Conservation (phyloP, 257 asterid species). For the Solanum clarkiae region DNA sequence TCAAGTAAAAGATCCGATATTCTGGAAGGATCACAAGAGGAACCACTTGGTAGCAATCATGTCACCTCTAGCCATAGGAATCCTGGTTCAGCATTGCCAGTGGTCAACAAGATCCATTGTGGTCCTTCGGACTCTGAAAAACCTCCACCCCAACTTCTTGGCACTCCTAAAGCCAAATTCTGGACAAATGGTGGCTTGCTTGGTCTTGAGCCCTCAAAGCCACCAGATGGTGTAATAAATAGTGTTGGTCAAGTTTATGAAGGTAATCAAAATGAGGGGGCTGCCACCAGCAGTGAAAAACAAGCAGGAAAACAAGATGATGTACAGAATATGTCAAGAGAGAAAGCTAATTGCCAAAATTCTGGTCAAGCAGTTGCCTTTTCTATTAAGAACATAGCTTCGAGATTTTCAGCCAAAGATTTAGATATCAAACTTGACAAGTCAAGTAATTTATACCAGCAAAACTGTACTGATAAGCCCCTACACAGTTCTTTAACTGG, state of each 20-base stretch:
- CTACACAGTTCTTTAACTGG: constrained; percentile 10
- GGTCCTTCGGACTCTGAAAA: constrained; percentile 23
- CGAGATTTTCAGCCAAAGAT: constrained; percentile 66
- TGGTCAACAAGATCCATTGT: constrained; percentile 15
- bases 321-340: constrained; percentile 12
- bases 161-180: constrained; percentile 36
- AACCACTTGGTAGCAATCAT: constrained; percentile 18
- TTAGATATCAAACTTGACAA: constrained; percentile 50
- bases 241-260: constrained; percentile 19
- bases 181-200: constrained; percentile 99
- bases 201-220: constrained; percentile 96
- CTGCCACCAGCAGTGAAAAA: neutral
- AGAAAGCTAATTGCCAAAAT: constrained; percentile 21
- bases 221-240: constrained; percentile 51
- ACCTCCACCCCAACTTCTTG: constrained; percentile 41
- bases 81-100: constrained; percentile 7
- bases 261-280: constrained; percentile 15
- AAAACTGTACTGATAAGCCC: constrained; percentile 9
- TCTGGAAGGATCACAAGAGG: constrained; percentile 18
- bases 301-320: constrained; percentile 22
- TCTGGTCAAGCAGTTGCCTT: constrained; percentile 32
- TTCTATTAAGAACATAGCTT: constrained; percentile 40
- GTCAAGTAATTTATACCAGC: constrained; percentile 22
- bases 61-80: constrained; percentile 19
- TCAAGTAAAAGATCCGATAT: constrained; percentile 14